Conservation (phyloP, 257 asterid genomes). For the Rhazya stricta region DNA sequence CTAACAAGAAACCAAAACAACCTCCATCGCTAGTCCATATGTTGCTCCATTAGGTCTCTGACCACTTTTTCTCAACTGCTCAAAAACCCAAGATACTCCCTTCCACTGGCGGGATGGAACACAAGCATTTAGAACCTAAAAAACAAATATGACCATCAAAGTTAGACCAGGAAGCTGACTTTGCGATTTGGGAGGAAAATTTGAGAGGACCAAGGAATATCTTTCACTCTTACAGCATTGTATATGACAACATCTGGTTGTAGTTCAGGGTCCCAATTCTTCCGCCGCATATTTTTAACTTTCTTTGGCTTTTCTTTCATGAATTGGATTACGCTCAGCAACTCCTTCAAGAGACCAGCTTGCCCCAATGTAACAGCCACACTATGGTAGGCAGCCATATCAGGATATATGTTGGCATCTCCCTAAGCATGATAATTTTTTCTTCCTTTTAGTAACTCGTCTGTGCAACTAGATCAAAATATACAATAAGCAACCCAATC, state of each 20-base stretch:
- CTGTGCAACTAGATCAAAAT: slow-evolving; percentile 13
- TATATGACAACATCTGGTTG: slow-evolving; percentile 80
- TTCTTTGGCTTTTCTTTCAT: slow-evolving; percentile 78
- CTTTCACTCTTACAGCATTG: slow-evolving; percentile 66
- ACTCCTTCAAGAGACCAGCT: slow-evolving; percentile 79
- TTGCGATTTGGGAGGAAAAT: slow-evolving; percentile 10
- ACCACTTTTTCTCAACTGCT: slow-evolving; percentile 72
- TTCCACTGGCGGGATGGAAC: slow-evolving; percentile 82
- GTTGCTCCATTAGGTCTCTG: slow-evolving; percentile 88
- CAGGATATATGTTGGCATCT: slow-evolving; percentile 73
- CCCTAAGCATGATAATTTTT: slow-evolving; percentile 39
- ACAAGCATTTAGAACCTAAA: slow-evolving; percentile 87
- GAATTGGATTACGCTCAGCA: slow-evolving; percentile 57
- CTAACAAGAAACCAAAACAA: slow-evolving; percentile 18
- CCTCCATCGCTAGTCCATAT: slow-evolving; percentile 99
- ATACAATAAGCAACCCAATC: neutral
- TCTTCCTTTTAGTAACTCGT: neutral
- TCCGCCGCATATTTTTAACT: slow-evolving; percentile 46
- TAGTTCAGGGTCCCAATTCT: slow-evolving; percentile 83
- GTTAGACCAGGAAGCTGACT: slow-evolving; percentile 9
- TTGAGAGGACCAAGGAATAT: neutral
- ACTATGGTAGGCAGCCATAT: slow-evolving; percentile 89
- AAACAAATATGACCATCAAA: slow-evolving; percentile 16
- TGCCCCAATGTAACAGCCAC: slow-evolving; percentile 84
- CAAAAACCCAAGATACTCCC: slow-evolving; percentile 95